phyloP scores from a whole-genome alignment of 352 stramenopile genomes.

The Phytopythium montanum region DNA sequence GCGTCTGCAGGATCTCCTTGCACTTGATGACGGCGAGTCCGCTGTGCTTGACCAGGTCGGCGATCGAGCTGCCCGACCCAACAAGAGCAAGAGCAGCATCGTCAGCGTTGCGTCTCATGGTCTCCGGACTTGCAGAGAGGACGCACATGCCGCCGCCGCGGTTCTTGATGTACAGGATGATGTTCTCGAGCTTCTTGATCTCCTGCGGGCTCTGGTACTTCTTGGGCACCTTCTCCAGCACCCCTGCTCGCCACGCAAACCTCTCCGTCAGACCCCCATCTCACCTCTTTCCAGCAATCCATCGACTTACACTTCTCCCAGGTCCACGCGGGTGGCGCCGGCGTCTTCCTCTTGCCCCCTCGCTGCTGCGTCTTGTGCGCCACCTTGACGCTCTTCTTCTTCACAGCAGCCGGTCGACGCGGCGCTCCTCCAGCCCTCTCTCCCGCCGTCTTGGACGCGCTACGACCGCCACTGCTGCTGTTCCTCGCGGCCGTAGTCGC shows the following conservation, averaged over 20 bases:
- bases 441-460: slow-evolving; percentile 6
- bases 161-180: slow-evolving; percentile 86
- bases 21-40: slow-evolving; percentile 75
- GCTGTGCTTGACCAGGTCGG: slow-evolving; percentile 80
- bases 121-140: background rate
- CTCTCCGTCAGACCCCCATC: background rate
- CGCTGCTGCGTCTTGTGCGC: slow-evolving; percentile 9
- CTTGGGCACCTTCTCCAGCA: slow-evolving; percentile 72
- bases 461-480: slow-evolving; percentile 9
- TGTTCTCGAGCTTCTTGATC: slow-evolving; percentile 84
- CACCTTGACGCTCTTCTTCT: slow-evolving; percentile 16
- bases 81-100: background rate
- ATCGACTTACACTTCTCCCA: slow-evolving; percentile 70
- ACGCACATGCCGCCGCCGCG: slow-evolving; percentile 73
- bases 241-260: slow-evolving; percentile 29
- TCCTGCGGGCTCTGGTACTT: slow-evolving; percentile 81
- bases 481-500: slow-evolving; percentile 3
- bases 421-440: background rate
- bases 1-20: slow-evolving; percentile 86
- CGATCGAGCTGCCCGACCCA: slow-evolving; percentile 54
- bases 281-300: background rate
- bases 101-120: background rate
- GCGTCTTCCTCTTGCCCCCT: slow-evolving; percentile 28
- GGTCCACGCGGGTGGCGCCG: slow-evolving; percentile 50
- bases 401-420: slow-evolving; percentile 8